A percentile compares a stretch with the other conserved stretches of the same genome.
Conservation (phyloP, 345 rosid genomes). For the Sisymbrium altissimum region DNA sequence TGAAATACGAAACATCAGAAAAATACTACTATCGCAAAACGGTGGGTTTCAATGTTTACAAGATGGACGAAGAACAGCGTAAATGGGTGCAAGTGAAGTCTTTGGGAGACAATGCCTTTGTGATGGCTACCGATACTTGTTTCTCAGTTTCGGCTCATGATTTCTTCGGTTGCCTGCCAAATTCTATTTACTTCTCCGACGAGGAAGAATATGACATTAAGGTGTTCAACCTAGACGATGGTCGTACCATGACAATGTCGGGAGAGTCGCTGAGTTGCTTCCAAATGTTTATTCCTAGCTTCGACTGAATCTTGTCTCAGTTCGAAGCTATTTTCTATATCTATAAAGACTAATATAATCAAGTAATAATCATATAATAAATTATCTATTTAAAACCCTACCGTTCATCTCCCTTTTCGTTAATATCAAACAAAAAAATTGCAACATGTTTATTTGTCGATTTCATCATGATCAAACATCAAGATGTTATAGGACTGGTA, state of each 20-base stretch:
- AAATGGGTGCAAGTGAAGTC: slow-evolving; percentile 30
- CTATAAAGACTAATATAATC: no score
- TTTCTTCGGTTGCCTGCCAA: neutral
- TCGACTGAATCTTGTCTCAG: neutral
- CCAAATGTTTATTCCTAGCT: neutral
- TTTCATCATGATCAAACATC: no score
- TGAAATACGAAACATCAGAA: no score
- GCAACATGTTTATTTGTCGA: no score
- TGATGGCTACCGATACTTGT: slow-evolving; percentile 25
- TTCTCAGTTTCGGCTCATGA: slow-evolving; percentile 30
- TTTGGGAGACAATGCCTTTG: slow-evolving; percentile 18
- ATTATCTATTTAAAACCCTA: no score
- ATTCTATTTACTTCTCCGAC: slow-evolving; percentile 14
- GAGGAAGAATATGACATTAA: neutral
- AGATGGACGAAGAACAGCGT: slow-evolving; percentile 25
- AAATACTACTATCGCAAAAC: neutral
- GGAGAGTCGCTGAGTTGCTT: neutral
- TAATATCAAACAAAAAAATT: no score
- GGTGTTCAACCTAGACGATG: neutral
- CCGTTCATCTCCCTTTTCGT: no score
- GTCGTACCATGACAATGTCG: neutral
- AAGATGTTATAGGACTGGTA: no score
- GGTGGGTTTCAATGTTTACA: slow-evolving; percentile 30
- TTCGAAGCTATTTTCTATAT: no score
- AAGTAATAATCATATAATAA: no score